Conservation (phyloP, 345 rosid genomes). For the Turritis glabra region DNA sequence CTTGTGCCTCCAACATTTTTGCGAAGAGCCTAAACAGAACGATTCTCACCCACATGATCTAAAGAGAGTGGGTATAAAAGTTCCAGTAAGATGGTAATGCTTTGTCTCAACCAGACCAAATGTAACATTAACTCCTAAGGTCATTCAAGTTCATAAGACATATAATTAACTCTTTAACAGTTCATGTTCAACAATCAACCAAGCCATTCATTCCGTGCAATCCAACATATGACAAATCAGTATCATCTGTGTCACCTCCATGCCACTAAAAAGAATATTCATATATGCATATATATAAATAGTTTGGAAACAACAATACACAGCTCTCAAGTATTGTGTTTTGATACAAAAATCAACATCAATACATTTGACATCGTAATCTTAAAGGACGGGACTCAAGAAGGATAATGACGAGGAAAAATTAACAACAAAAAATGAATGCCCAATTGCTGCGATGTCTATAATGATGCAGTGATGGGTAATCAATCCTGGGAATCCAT, state of each 20-base stretch:
- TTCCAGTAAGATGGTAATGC: no score
- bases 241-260: not conserved
- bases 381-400: not conserved
- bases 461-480: slow-evolving; percentile 25
- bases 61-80: no score
- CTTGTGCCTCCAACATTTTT: no score
- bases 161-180: no score
- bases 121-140: no score
- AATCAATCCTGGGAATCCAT: slow-evolving; percentile 2
- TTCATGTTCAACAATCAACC: no score
- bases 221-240: no score
- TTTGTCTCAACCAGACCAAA: no score
- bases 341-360: slow-evolving; percentile 16
- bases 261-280: not conserved
- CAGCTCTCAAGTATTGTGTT: slow-evolving; percentile 14
- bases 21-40: no score
- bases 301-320: slow-evolving; percentile 20
- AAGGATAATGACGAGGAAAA: not conserved
- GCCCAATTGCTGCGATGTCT: slow-evolving; percentile 12
- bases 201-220: no score
- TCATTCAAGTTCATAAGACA: no score
- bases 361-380: slow-evolving; percentile 4
- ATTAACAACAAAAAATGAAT: slow-evolving; percentile 14
- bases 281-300: not conserved
- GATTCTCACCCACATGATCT: no score